Percentiles rank a stretch among this genome's conserved stretches.
phyloP scores from a whole-genome alignment of 805 yeast genomes.

The Hanseniaspora nectarophila region DNA sequence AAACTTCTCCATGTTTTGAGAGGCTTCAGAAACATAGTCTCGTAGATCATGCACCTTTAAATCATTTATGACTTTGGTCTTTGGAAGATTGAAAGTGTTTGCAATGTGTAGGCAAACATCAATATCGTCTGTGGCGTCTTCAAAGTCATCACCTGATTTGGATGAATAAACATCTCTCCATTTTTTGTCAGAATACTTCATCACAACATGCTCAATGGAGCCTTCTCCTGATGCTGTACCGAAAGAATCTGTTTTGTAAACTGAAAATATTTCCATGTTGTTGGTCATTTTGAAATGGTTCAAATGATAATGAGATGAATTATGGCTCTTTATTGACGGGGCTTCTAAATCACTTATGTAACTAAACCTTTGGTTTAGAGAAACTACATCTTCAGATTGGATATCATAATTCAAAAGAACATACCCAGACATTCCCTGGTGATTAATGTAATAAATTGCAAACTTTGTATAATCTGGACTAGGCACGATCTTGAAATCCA shows the following conservation, averaged over 20 bases:
- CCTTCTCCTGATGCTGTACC: neutral
- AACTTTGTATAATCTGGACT: conserved; percentile 3
- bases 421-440: neutral
- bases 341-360: neutral
- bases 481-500: neutral
- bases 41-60: neutral
- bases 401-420: conserved; percentile 1
- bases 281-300: neutral
- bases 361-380: neutral
- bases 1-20: neutral
- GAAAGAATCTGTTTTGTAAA: neutral
- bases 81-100: neutral
- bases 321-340: neutral
- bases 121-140: neutral
- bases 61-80: neutral
- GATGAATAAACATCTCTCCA: neutral
- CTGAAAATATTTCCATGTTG: neutral
- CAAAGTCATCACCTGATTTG: neutral
- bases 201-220: neutral
- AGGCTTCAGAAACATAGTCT: too few species aligned
- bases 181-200: neutral
- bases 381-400: neutral
- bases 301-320: neutral
- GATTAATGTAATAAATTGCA: neutral
- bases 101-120: neutral